Evolutionary conservation across 139 green algal species (phyloP).

Genomic region (Nannochloris sp.): DNA sequence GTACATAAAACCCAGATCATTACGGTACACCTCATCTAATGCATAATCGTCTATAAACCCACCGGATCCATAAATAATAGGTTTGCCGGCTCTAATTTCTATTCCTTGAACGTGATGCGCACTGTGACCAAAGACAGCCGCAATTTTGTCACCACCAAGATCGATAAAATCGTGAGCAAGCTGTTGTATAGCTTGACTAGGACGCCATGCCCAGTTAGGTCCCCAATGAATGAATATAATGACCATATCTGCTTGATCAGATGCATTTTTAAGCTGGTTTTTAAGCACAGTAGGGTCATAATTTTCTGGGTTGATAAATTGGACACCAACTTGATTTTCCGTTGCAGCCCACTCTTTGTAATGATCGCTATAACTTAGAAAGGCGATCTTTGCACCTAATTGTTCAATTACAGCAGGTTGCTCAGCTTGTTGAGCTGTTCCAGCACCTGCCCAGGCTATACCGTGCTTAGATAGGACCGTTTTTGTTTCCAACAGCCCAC

Average conservation of each 20-base stretch:
- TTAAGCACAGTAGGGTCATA: constrained; percentile 8
- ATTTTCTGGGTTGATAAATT: constrained; percentile 44
- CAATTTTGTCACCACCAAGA: constrained; percentile 24
- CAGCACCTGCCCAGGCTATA: constrained; percentile 37
- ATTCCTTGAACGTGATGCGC: constrained; percentile 46
- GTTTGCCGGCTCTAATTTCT: constrained; percentile 28
- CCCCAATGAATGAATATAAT: constrained; percentile 60
- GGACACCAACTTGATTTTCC: constrained; percentile 29
- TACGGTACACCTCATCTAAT: constrained; percentile 47
- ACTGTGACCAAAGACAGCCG: constrained; percentile 45
- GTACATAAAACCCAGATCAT: constrained; percentile 51
- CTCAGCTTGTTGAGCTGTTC: constrained; percentile 19
- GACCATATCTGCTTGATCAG: constrained; percentile 20
- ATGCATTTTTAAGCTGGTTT: constrained; percentile 15
- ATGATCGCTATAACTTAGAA: constrained; percentile 45
- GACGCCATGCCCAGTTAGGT: constrained; percentile 53
- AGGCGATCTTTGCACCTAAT: constrained; percentile 26
- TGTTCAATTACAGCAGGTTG: constrained; percentile 31
- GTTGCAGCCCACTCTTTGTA: constrained; percentile 43
- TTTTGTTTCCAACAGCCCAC: constrained; percentile 40
- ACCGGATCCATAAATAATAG: constrained; percentile 56
- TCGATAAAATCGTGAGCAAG: constrained; percentile 34
- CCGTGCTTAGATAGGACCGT: constrained; percentile 23
- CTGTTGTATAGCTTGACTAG: constrained; percentile 11
- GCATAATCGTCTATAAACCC: constrained; percentile 59